A percentile compares a stretch with the other conserved stretches of the same genome.
These are phyloP conservation scores for Alternaria rosae DNA, from an alignment of 2,329 filamentous ascomycete genomes.

Conservation along the genomic window DNA sequence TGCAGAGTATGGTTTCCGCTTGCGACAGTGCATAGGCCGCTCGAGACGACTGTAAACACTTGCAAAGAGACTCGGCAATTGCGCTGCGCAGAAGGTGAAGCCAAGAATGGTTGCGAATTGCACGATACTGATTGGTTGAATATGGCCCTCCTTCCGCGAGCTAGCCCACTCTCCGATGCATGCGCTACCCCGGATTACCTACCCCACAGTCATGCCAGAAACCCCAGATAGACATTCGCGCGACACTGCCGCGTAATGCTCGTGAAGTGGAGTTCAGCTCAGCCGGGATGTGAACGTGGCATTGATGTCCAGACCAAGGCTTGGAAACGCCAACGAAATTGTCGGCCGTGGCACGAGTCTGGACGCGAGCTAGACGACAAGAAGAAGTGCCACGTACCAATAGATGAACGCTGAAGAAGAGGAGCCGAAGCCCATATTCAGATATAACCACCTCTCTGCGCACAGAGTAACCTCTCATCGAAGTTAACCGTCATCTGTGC, in stretches of 20 bases:
- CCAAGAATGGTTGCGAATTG: neutral
- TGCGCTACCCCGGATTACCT: conserved; percentile 1
- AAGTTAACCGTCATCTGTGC: neutral
- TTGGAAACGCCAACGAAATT: neutral
- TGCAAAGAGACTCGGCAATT: neutral
- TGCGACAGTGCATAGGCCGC: neutral
- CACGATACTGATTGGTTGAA: neutral
- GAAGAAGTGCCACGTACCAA: neutral
- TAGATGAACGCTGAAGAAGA: neutral
- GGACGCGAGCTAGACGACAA: neutral
- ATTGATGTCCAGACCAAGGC: neutral
- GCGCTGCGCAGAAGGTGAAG: neutral
- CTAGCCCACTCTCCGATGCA: neutral
- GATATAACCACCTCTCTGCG: neutral
- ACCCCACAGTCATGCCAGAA: neutral
- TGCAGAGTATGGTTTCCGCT: neutral
- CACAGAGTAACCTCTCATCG: neutral
- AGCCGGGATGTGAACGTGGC: neutral
- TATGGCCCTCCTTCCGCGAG: neutral
- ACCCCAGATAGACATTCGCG: neutral
- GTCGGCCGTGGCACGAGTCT: neutral
- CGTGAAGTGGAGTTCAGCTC: neutral
- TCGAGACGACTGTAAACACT: neutral
- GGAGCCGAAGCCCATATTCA: neutral
- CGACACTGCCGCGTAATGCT: neutral